These are phyloP conservation scores for Candida fluviatilis DNA, from an alignment of 805 yeast species.

Conservation along the genomic window DNA sequence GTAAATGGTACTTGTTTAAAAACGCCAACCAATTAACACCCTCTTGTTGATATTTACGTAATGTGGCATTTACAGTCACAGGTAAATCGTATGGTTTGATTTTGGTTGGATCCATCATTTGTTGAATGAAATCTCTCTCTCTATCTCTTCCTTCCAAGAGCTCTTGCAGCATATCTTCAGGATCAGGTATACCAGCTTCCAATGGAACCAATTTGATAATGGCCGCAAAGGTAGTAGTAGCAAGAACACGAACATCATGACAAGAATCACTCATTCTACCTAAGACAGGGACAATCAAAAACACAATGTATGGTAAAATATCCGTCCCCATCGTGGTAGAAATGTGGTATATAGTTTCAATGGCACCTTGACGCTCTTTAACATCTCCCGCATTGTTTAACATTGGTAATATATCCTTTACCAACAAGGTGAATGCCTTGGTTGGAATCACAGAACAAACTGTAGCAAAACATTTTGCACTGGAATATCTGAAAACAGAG, in stretches of 20 bases:
- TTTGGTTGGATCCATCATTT: constrained; percentile 96
- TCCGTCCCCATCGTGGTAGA: constrained; percentile 81
- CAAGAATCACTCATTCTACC: constrained; percentile 98
- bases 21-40: constrained; percentile 99
- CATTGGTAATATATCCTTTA: constrained; percentile 75
- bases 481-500: constrained; percentile 83
- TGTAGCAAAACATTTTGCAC: constrained; percentile 84
- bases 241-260: constrained; percentile 78
- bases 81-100: constrained; percentile 86
- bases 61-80: constrained; percentile 85
- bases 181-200: constrained; percentile 96
- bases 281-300: constrained; percentile 90
- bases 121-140: constrained; percentile 91
- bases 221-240: constrained; percentile 95
- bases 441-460: constrained; percentile 68
- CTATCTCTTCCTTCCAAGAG: constrained; percentile 84
- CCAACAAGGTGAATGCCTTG: constrained; percentile 70
- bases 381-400: constrained; percentile 69
- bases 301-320: constrained; percentile 91
- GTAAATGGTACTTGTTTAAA: constrained; percentile 88
- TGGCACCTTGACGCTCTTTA: constrained; percentile 84
- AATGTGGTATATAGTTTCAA: constrained; percentile 85
- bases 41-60: constrained; percentile 94
- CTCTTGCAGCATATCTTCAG: constrained; percentile 82
- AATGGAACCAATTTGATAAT: constrained; percentile 93